These are phyloP conservation scores for Patellifolia procumbens DNA, from an alignment of 179 eudicot genomes.

Conservation along the genomic window DNA sequence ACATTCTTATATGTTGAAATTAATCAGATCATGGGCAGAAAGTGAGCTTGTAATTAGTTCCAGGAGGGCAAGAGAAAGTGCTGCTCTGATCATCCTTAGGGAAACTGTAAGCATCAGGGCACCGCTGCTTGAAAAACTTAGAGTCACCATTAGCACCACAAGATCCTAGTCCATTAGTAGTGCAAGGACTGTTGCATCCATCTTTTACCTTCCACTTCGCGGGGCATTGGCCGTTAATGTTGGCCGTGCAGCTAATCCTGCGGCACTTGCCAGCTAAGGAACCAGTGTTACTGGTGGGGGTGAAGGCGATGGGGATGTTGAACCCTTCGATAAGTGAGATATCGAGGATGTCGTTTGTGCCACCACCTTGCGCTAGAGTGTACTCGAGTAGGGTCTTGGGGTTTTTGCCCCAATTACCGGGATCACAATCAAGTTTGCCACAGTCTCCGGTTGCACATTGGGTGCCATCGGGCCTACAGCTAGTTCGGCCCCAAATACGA, in stretches of 20 bases:
- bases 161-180: constrained; percentile 27
- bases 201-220: constrained; percentile 8
- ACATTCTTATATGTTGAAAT: too few relatives aligned
- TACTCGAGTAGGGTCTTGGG: constrained; percentile 56
- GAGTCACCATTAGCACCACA: constrained; percentile 39
- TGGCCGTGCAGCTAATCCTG: constrained; percentile 23
- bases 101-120: constrained; percentile 51
- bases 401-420: constrained; percentile 24
- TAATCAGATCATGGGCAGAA: constrained; percentile 46
- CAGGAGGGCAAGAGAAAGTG: constrained; percentile 45
- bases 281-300: constrained; percentile 16
- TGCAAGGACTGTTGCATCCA: constrained; percentile 51
- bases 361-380: constrained; percentile 36
- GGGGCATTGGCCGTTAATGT: constrained; percentile 44
- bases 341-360: constrained; percentile 42
- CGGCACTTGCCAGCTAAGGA: constrained; percentile 4
- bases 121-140: constrained; percentile 31
- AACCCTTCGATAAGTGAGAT: constrained; percentile 52
- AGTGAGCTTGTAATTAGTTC: constrained; percentile 46
- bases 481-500: constrained; percentile 54
- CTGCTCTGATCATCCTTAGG: constrained; percentile 39
- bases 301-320: constrained; percentile 45
- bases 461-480: constrained; percentile 43
- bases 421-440: constrained; percentile 17
- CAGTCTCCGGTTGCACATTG: constrained; percentile 44